phyloP scores from a whole-genome alignment of 1,284 basidiomycete genomes.

The Taiwanofungus camphoratus region DNA sequence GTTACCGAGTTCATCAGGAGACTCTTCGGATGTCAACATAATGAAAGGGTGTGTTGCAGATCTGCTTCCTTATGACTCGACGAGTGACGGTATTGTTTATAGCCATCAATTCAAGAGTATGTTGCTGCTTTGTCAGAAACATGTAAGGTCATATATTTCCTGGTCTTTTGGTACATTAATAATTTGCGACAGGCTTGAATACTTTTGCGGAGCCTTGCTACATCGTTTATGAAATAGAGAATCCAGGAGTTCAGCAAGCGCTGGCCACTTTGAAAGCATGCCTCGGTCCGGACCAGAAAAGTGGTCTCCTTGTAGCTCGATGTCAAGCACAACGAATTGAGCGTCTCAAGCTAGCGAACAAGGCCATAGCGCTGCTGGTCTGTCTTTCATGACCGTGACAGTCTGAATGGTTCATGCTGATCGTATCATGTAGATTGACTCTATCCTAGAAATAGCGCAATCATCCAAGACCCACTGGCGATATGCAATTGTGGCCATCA shows the following conservation, averaged over 20 bases:
- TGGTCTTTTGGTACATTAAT: constrained; percentile 6
- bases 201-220: constrained; percentile 57
- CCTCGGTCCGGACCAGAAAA: constrained; percentile 30
- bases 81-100: constrained; percentile 7
- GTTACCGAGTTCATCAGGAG: constrained; percentile 43
- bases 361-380: constrained; percentile 40
- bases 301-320: constrained; percentile 31
- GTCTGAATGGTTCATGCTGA: background rate
- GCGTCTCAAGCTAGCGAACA: constrained; percentile 38
- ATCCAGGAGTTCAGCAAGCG: constrained; percentile 34
- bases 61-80: background rate
- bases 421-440: constrained; percentile 15
- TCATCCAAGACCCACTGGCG: constrained; percentile 76
- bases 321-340: constrained; percentile 41
- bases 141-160: constrained; percentile 33
- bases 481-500: constrained; percentile 71
- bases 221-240: constrained; percentile 48
- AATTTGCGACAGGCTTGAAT: constrained; percentile 51
- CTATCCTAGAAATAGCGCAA: constrained; percentile 47
- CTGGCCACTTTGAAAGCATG: constrained; percentile 32
- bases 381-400: too few species aligned
- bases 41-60: constrained; percentile 52
- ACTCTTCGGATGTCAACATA: constrained; percentile 59
- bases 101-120: constrained; percentile 67
- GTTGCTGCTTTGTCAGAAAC: constrained; percentile 58